Evolutionary conservation across 2,329 filamentous ascomycete species (phyloP).

Genomic region (Dactylella cylindrospora): DNA sequence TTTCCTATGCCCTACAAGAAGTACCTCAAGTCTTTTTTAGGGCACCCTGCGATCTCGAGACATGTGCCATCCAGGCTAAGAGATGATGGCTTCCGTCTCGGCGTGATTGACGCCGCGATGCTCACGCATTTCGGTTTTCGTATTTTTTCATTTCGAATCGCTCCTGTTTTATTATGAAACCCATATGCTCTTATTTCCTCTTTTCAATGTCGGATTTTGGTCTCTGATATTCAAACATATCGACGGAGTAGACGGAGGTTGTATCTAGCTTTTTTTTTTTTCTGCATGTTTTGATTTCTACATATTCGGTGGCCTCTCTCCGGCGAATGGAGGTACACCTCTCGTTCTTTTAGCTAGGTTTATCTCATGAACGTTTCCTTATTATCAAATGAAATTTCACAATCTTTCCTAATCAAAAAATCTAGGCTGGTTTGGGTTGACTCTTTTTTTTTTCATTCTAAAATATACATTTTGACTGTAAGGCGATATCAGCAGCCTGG

Average conservation of each 20-base stretch:
- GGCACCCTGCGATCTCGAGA: slow-evolving; percentile 8
- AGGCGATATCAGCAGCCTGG: no score
- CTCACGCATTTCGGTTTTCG: background rate
- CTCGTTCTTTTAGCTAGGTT: slow-evolving; percentile 27
- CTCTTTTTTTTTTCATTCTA: no score
- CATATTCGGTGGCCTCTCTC: no score
- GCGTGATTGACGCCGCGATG: background rate
- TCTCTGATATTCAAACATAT: slow-evolving; percentile 12
- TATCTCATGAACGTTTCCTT: no score
- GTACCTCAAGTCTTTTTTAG: slow-evolving; percentile 20
- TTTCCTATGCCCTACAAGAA: slow-evolving; percentile 23
- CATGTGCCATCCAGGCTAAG: slow-evolving; percentile 33
- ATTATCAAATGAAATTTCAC: no score
- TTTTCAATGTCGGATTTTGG: background rate
- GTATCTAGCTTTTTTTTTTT: slow-evolving; percentile 24
- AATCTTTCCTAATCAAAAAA: no score
- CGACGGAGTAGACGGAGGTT: slow-evolving; percentile 37
- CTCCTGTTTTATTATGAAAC: background rate
- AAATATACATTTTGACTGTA: no score
- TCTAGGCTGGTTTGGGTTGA: no score
- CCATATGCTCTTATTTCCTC: background rate
- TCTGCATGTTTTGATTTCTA: background rate
- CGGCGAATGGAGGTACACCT: no score
- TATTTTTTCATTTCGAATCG: background rate
- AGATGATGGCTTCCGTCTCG: background rate